A percentile compares a stretch with the other conserved stretches of the same genome.
Evolutionary conservation across 768 basidiomycete genomes (phyloP).

Genomic region (Phlegmacium glaucopus): DNA sequence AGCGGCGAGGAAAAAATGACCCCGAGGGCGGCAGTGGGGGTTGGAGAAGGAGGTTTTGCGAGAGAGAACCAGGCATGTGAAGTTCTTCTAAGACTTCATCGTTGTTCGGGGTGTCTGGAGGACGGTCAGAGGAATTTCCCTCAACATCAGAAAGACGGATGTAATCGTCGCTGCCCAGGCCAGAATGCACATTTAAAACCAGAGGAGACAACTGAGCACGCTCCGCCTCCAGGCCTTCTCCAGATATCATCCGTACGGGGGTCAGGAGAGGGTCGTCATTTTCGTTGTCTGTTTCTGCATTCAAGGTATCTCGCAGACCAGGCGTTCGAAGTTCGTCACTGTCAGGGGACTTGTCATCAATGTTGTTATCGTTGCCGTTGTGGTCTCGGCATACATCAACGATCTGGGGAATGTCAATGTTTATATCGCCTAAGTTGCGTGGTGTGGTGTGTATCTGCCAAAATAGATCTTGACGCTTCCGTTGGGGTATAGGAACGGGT

Average conservation of each 20-base stretch:
- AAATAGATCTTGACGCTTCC: slow-evolving; percentile 14
- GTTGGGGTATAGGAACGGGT: slow-evolving; percentile 14
- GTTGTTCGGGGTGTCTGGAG: slow-evolving; percentile 1
- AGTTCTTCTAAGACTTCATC: slow-evolving; percentile 8
- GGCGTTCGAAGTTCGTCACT: slow-evolving; percentile 16
- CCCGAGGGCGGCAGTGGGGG: slow-evolving; percentile 22
- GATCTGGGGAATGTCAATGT: slow-evolving; percentile 1
- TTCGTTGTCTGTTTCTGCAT: slow-evolving; percentile 14
- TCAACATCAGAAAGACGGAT: slow-evolving; percentile 9
- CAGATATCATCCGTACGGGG: slow-evolving; percentile 10
- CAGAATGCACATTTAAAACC: slow-evolving; percentile 20
- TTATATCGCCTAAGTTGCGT: slow-evolving; percentile 5
- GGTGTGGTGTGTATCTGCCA: slow-evolving; percentile 14
- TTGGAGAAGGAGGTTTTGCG: slow-evolving; percentile 21
- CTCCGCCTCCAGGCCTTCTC: slow-evolving; percentile 4
- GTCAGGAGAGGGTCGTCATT: slow-evolving; percentile 21
- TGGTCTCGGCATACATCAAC: neutral
- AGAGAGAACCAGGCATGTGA: slow-evolving; percentile 21
- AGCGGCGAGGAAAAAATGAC: slow-evolving; percentile 13
- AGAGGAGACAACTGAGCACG: slow-evolving; percentile 18
- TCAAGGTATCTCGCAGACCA: slow-evolving; percentile 5
- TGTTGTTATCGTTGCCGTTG: slow-evolving; percentile 8
- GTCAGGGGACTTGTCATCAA: slow-evolving; percentile 9
- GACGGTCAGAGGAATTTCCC: neutral
- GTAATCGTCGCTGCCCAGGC: slow-evolving; percentile 12